phyloP scores from a whole-genome alignment of 192 early-diverging fungal species.

The Podila minutissima region DNA sequence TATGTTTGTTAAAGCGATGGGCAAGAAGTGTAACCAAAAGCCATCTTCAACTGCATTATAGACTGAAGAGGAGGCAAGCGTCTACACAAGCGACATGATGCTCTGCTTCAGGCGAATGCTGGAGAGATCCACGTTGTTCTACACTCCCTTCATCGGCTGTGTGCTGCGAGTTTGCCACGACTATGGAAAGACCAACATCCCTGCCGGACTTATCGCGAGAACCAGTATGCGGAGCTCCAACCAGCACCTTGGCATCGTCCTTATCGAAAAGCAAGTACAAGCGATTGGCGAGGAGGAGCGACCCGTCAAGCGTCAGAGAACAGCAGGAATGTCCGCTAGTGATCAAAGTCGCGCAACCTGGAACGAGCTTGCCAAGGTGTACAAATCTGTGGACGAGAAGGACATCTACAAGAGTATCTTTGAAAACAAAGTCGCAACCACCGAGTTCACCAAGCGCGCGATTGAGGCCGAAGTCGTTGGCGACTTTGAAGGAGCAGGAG shows the following conservation, averaged over 20 bases:
- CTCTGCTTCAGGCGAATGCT: conserved; percentile 41
- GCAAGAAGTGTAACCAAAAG: background rate
- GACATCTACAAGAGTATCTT: conserved; percentile 75
- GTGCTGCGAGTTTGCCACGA: conserved; percentile 62
- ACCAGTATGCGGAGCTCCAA: conserved; percentile 56
- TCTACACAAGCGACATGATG: conserved; percentile 39
- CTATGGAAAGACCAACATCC: conserved; percentile 36
- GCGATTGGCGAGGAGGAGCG: conserved; percentile 26
- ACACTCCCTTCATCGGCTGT: conserved; percentile 59
- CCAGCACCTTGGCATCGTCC: conserved; percentile 61
- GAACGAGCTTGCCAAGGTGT: conserved; percentile 70
- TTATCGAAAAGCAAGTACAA: conserved; percentile 59
- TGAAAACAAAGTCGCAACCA: conserved; percentile 63
- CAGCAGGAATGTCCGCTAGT: conserved; percentile 7
- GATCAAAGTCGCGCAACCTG: conserved; percentile 54
- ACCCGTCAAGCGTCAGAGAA: conserved; percentile 40
- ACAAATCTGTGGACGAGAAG: conserved; percentile 68
- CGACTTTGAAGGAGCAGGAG: conserved; percentile 63
- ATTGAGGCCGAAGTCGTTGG: conserved; percentile 70
- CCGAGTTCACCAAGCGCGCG: conserved; percentile 61
- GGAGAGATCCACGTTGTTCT: conserved; percentile 37
- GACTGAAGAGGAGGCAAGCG: conserved; percentile 22
- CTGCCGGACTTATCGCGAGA: conserved; percentile 35
- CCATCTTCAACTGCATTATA: background rate
- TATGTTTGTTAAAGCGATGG: too few relatives aligned